These are phyloP conservation scores for Collybia sordida DNA, from an alignment of 768 basidiomycete species.

Conservation along the genomic window DNA sequence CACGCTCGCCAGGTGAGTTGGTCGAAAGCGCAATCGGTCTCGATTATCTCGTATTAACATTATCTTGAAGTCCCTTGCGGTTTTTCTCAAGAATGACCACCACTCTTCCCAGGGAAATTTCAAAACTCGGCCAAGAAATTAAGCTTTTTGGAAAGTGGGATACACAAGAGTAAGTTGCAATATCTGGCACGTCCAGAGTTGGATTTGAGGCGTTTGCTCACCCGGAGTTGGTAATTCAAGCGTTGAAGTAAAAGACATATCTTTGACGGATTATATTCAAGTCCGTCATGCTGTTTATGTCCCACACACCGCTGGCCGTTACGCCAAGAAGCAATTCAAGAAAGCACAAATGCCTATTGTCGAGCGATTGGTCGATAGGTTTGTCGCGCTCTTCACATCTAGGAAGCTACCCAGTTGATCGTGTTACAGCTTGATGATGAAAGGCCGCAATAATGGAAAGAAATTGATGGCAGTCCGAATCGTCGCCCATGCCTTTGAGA, in stretches of 20 bases:
- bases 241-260: conserved; percentile 99
- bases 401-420: background rate
- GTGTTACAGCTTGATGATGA: conserved; percentile 91
- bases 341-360: conserved; percentile 99
- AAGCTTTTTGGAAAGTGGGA: conserved; percentile 99
- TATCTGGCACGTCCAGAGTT: background rate
- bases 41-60: conserved; percentile 27
- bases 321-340: conserved; percentile 99
- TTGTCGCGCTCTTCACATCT: conserved; percentile 21
- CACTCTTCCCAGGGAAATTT: conserved; percentile 81
- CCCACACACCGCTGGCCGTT: conserved; percentile 98
- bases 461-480: conserved; percentile 99
- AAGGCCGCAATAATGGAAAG: conserved; percentile 99
- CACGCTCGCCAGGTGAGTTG: conserved; percentile 33
- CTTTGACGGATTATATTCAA: conserved; percentile 98
- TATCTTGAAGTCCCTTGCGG: conserved; percentile 20
- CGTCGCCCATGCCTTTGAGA: conserved; percentile 98
- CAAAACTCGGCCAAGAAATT: conserved; percentile 79
- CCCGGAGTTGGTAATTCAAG: conserved; percentile 36
- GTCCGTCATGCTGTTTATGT: conserved; percentile 96
- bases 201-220: background rate
- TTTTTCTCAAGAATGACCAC: conserved; percentile 58
- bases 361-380: conserved; percentile 98
- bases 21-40: conserved; percentile 22
- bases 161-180: conserved; percentile 79